Base-by-base conservation (phyloP, 2,329 filamentous ascomycete genomes). In the Botrytis aclada region DNA sequence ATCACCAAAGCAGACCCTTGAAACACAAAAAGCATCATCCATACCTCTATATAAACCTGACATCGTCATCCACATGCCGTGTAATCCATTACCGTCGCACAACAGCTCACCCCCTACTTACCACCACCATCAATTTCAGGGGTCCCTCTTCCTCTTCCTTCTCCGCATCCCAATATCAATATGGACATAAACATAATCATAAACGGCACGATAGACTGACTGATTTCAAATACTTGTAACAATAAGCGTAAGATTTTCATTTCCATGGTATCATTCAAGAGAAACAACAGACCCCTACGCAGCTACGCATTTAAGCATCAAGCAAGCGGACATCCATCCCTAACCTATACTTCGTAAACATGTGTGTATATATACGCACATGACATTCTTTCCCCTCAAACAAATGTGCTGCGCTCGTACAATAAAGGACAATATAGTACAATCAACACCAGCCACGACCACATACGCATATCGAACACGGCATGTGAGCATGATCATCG, bases 251-350 rank as follows among this genome's bases (percentile, higher is more conserved):
- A n/a, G 16, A 29, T 29, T 54, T 54, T 51, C 54, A n/a, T 41
- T 56, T 67, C 37, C 47, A 47, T 67, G 65, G 65, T 67, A 56
- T 67, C 65, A 67, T 67, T 67, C 25, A 41, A 56, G 65, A 56
- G 29, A 41, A 22, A 39, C 1, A 16, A 22, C 32, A 54, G 12
- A 51, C n/a, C 64, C 41, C 22, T 29, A 70, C 56, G 69, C 69
- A 63, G 69, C 37, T 29, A 29, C 18, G 56, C 56, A 51, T 41
- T 22, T 22, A 39, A 25, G 9, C 47, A 54, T 34, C 32, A 62
- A 39, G 45, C 64, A 69, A 32, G n/a, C 32, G 39, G 51, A n/a
- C 47, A 69, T 63, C 58, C 43, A 63, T 64, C 54, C 29, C 34
- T 70, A 61, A 29, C 54, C 39, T 45, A 58, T 61, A 56, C 51